Evolutionary conservation across 768 basidiomycete species (phyloP).

Genomic region (Panus rudis): DNA sequence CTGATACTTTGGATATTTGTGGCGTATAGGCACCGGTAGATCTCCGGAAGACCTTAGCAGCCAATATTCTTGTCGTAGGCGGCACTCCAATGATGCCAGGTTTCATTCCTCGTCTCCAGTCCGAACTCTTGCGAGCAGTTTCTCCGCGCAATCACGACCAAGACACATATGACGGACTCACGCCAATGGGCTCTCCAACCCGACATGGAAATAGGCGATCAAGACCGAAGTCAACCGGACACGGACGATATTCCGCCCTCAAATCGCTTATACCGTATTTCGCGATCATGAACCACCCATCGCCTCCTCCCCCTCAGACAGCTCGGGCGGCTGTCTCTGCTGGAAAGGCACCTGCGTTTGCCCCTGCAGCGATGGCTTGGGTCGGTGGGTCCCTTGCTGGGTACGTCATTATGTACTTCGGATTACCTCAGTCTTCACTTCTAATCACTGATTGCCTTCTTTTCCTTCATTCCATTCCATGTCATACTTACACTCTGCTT

Average conservation of each 20-base stretch:
- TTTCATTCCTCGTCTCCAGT: constrained; percentile 83
- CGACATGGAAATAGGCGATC: constrained; percentile 21
- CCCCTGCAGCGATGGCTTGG: constrained; percentile 79
- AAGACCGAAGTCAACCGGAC: constrained; percentile 38
- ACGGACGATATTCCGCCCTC: constrained; percentile 71
- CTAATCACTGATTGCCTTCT: neutral
- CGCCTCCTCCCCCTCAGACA: constrained; percentile 41
- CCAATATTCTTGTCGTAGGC: constrained; percentile 80
- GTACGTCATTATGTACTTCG: constrained; percentile 35
- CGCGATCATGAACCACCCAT: constrained; percentile 81
- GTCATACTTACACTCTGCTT: neutral
- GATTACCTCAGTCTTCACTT: neutral
- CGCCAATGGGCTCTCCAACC: constrained; percentile 28
- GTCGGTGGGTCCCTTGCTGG: constrained; percentile 92
- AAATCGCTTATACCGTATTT: constrained; percentile 67
- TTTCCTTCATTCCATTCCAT: neutral
- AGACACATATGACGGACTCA: too few relatives aligned
- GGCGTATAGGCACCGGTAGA: constrained; percentile 73
- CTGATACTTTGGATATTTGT: constrained; percentile 6
- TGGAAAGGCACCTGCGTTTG: constrained; percentile 84
- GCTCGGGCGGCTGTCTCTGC: constrained; percentile 53
- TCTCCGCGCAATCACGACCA: too few relatives aligned
- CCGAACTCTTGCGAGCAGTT: constrained; percentile 64
- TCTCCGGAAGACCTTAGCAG: constrained; percentile 75
- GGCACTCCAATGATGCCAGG: constrained; percentile 91